Evolutionary conservation across 75 land plant genomes (phyloP), one percentile per base, ranked within the genome.

Genomic region (Sequoiadendron giganteum): DNA sequence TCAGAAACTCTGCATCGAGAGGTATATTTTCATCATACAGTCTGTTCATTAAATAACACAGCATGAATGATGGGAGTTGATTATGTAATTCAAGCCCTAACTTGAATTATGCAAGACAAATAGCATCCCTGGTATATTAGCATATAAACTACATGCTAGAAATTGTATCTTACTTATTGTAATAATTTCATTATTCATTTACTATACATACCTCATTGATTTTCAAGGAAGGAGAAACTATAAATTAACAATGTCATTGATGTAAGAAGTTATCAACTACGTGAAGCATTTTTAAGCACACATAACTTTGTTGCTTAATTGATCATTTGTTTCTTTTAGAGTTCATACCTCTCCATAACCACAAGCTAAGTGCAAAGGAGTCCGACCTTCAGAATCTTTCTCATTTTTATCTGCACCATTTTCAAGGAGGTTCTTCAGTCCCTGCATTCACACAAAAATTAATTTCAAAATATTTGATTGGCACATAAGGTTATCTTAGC

Each of bases 331-430:
- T 81, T 81, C 30, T 42, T 72, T 81, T 79, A 79, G 14, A n/a
- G 47, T 82, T 13, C 52, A 47, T 82, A 89, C 90, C 83, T 89
- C 90, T 77, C 90, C 90, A 88, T 89, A 89, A 77, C 91, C 89
- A 80, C 92, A 87, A 47, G 89, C 87, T 86, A 88, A 91, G 52
- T 91, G 91, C 42, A 91, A 85, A 49, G 92, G 89, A 25, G 91
- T 91, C 85, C 91, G 78, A 15, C 89, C 92, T n/a, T 89, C 90
- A 15, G 90, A 47, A 38, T 89, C 90, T 56, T 91, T 91, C 76
- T 90, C 89, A 81, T 91, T 89, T 76, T 89, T 89, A 49, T 89
- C 77, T 49, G 90, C 90, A 39, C 89, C 90, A 32, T 88, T 61
- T 47, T 90, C 85, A 54, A 89, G 90, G n/a, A 89, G 85, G 49